Evolutionary conservation across 228 moss, liverwort and hornwort genomes (phyloP).

Genomic region (Sphagnum fallax): DNA sequence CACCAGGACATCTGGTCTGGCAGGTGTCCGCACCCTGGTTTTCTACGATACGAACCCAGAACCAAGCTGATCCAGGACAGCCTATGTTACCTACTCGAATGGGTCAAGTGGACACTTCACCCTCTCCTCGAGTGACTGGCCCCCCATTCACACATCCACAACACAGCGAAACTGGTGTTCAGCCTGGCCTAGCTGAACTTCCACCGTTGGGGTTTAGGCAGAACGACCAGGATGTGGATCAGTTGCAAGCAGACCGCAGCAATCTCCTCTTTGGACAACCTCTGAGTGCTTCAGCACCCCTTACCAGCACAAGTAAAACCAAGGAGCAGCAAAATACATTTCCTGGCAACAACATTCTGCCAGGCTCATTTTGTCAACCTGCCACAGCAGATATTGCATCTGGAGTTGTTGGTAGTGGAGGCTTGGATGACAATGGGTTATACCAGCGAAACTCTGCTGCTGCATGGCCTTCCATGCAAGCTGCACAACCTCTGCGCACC

Average conservation of each 20-base stretch:
- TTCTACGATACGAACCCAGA: slow-evolving; percentile 37
- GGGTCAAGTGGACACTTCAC: slow-evolving; percentile 49
- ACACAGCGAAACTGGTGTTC: slow-evolving; percentile 52
- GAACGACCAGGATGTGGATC: slow-evolving; percentile 65
- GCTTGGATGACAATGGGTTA: slow-evolving; percentile 54
- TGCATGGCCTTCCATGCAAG: slow-evolving; percentile 49
- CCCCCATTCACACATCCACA: slow-evolving; percentile 44
- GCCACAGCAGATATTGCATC: slow-evolving; percentile 55
- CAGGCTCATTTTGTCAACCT: slow-evolving; percentile 47
- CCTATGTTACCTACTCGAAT: slow-evolving; percentile 24
- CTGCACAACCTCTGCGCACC: slow-evolving; percentile 43
- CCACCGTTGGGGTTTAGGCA: slow-evolving; percentile 57
- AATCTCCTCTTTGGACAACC: slow-evolving; percentile 74
- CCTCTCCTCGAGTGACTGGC: slow-evolving; percentile 35
- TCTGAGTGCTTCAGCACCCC: slow-evolving; percentile 26
- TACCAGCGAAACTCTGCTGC: slow-evolving; percentile 22
- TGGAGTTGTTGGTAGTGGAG: slow-evolving; percentile 27
- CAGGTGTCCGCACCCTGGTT: slow-evolving; percentile 59
- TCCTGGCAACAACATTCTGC: slow-evolving; percentile 43
- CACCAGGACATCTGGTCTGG: background rate
- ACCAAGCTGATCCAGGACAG: slow-evolving; percentile 18
- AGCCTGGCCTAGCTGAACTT: slow-evolving; percentile 57
- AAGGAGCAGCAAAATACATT: slow-evolving; percentile 48
- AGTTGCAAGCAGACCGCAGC: slow-evolving; percentile 67
- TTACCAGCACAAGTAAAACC: slow-evolving; percentile 26